Percentiles rank a stretch among this genome's conserved stretches.
These are phyloP conservation scores for Colletotrichum sp. DNA, from an alignment of 2,329 filamentous ascomycete species.

Conservation along the genomic window DNA sequence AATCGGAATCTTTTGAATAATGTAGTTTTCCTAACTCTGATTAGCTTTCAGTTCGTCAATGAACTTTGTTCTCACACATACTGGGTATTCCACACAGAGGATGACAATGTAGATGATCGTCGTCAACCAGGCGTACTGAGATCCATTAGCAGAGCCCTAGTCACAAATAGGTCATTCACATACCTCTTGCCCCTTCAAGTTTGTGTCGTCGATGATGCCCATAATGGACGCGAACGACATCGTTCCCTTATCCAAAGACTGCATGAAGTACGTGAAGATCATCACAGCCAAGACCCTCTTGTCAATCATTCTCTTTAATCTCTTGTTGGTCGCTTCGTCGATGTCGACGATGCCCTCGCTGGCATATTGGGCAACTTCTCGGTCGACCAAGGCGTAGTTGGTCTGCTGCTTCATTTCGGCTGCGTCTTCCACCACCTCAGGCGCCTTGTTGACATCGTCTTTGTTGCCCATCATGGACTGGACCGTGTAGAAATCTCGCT, in stretches of 20 bases:
- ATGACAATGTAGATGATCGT: slow-evolving; percentile 47
- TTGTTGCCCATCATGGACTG: not conserved
- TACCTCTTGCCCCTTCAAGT: slow-evolving; percentile 36
- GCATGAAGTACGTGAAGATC: slow-evolving; percentile 52
- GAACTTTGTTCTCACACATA: slow-evolving; percentile 24
- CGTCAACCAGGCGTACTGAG: slow-evolving; percentile 37
- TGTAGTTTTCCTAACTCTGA: slow-evolving; percentile 2
- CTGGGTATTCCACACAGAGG: slow-evolving; percentile 44
- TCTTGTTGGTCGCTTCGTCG: slow-evolving; percentile 54
- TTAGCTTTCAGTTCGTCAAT: not conserved
- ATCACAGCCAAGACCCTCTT: slow-evolving; percentile 55
- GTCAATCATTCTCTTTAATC: slow-evolving; percentile 54
- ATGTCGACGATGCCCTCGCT: slow-evolving; percentile 37
- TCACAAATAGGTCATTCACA: too few relatives aligned
- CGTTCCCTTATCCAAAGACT: slow-evolving; percentile 37
- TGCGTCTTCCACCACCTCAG: not conserved
- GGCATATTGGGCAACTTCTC: slow-evolving; percentile 9
- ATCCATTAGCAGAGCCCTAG: not conserved
- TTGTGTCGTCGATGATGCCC: slow-evolving; percentile 27
- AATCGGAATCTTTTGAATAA: slow-evolving; percentile 42
- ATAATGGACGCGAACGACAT: slow-evolving; percentile 30
- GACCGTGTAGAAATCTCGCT: not conserved
- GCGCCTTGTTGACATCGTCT: not conserved
- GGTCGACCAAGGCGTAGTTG: slow-evolving; percentile 3
- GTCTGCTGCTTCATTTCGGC: slow-evolving; percentile 3